phyloP scores from a whole-genome alignment of 2,329 filamentous ascomycete species.

The Purpureocillium lavendulum region DNA sequence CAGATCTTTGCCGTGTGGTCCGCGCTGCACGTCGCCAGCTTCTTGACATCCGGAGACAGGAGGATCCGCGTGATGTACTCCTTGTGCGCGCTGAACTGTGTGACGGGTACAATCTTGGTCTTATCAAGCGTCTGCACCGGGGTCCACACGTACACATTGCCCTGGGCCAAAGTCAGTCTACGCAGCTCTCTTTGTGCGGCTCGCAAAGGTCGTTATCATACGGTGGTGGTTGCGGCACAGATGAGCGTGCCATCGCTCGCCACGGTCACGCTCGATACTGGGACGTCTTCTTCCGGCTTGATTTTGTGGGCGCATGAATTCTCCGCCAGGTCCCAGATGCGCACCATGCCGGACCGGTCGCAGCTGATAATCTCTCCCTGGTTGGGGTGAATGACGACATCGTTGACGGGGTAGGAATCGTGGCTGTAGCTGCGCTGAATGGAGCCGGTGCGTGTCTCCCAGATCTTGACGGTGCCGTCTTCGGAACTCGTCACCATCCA shows the following conservation, averaged over 20 bases:
- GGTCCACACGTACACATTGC: slow-evolving; percentile 95
- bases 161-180: slow-evolving; percentile 40
- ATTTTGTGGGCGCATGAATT: slow-evolving; percentile 96
- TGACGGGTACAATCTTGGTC: slow-evolving; percentile 78
- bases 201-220: slow-evolving; percentile 30
- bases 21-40: slow-evolving; percentile 86
- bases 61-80: slow-evolving; percentile 90
- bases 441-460: slow-evolving; percentile 79
- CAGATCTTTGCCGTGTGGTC: slow-evolving; percentile 95
- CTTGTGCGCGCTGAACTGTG: slow-evolving; percentile 82
- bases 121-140: slow-evolving; percentile 76
- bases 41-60: slow-evolving; percentile 86
- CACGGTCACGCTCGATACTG: slow-evolving; percentile 89
- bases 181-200: not conserved
- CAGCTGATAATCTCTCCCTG: slow-evolving; percentile 97
- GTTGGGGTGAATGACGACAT: slow-evolving; percentile 99
- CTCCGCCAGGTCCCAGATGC: slow-evolving; percentile 94
- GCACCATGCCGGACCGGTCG: slow-evolving; percentile 83
- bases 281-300: slow-evolving; percentile 91
- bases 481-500: slow-evolving; percentile 99
- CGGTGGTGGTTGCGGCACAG: slow-evolving; percentile 85
- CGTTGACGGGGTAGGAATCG: slow-evolving; percentile 80
- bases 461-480: slow-evolving; percentile 94
- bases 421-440: slow-evolving; percentile 93
- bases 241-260: slow-evolving; percentile 89